Base-by-base conservation (phyloP, 768 basidiomycete species). In the Termitomyces sp. region DNA sequence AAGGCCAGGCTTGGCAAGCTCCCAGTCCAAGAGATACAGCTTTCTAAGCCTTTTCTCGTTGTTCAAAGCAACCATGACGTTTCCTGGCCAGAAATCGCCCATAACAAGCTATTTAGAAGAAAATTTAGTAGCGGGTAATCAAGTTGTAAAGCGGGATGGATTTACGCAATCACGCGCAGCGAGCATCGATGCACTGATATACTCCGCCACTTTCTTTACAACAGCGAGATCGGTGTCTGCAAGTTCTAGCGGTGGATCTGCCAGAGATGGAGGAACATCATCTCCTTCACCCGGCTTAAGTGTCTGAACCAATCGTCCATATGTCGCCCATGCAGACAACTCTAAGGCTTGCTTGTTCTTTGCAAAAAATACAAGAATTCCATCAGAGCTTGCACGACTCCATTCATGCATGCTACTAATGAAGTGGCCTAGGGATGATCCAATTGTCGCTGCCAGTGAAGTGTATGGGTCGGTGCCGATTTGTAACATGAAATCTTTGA, bases 81-180 rank as follows among this genome's bases (percentile, higher is more conserved):
- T 88, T 0, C 86, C 87, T 1, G 87, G 79, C 86, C 87, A 89
- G 61, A 88, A 84, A 66, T 89, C 88, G 0, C 88, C 87, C 81
- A 82, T 82, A n/a, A 77, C 75, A 47, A 79, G 72, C 78, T 41
- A n/a, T n/a, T n/a, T n/a, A 56, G 70, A 69, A 63, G 6, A 7
- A 16, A 43, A 25, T 43, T 34, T 12, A 46, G 23, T n/a, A 35
- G 39, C 16, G 16, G 28, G n/a, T 11, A 27, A 25, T 27, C 28
- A 30, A 28, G 28, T 9, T 19, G 14, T 16, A 49, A 41, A 14
- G 28, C 14, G 40, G 50, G 11, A 25, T 17, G 12, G 40, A 61
- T 59, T 52, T 28, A 62, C 65, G 21, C 41, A 48, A 46, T 73
- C 72, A 35, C 63, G 55, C 28, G 65, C 65, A 25, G 65, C 65